phyloP scores from a whole-genome alignment of 2,329 filamentous ascomycete genomes.

The Penicillium vulpinum region DNA sequence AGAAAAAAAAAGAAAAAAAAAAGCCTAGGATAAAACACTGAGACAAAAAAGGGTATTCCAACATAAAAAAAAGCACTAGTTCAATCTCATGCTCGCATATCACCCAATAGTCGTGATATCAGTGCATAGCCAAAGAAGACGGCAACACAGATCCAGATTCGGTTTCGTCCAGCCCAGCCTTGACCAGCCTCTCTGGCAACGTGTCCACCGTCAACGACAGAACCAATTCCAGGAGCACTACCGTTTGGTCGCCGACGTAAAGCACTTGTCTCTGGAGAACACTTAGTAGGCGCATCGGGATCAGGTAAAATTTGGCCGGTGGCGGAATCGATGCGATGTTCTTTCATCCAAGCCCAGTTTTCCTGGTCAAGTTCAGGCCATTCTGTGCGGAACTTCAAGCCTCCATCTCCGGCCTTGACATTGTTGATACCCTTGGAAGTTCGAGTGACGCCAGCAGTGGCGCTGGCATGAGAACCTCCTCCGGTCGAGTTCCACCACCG shows the following conservation, averaged over 20 bases:
- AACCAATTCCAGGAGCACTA: conserved; percentile 56
- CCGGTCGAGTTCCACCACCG: conserved; percentile 98
- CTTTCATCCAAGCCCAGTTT: conserved; percentile 90
- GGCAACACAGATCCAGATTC: conserved; percentile 69
- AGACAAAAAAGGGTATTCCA: conserved; percentile 7
- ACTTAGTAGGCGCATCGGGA: conserved; percentile 54
- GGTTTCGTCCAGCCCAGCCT: conserved; percentile 79
- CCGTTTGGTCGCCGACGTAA: conserved; percentile 63
- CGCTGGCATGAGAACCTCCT: conserved; percentile 66
- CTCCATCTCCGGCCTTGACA: conserved; percentile 87
- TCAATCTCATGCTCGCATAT: conserved; percentile 39
- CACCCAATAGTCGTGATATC: conserved; percentile 70
- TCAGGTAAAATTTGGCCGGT: conserved; percentile 69
- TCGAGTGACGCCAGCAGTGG: conserved; percentile 52
- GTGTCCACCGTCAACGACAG: conserved; percentile 76
- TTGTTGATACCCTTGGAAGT: conserved; percentile 70
- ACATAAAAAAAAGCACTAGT: not conserved
- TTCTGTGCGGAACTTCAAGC: conserved; percentile 82
- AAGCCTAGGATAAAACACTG: not conserved
- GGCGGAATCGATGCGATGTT: conserved; percentile 72
- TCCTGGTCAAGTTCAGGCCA: conserved; percentile 87
- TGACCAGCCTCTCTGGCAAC: conserved; percentile 74
- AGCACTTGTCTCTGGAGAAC: conserved; percentile 62
- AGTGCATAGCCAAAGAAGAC: conserved; percentile 80
- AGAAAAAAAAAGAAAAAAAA: not conserved